Percentiles rank a stretch among this genome's conserved stretches.
These are phyloP conservation scores for Colletotrichum filicis DNA, from an alignment of 2,329 filamentous ascomycete genomes.

Conservation along the genomic window DNA sequence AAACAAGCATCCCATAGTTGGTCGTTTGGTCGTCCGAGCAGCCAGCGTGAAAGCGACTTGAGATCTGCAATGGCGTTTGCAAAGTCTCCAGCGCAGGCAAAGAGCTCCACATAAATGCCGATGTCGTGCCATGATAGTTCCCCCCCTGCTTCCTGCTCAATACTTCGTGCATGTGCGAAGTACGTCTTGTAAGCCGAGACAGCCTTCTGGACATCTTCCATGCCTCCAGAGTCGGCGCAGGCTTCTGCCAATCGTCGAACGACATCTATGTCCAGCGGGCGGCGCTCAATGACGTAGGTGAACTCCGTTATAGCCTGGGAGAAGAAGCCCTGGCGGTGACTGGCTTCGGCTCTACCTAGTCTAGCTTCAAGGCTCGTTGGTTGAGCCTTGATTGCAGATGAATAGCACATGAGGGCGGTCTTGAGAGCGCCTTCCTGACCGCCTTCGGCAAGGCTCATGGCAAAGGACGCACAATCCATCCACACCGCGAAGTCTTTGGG, in stretches of 20 bases:
- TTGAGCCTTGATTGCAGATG: conserved; percentile 68
- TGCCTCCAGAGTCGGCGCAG: conserved; percentile 62
- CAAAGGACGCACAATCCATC: conserved; percentile 69
- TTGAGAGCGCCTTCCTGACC: conserved; percentile 62
- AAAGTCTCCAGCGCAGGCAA: conserved; percentile 72
- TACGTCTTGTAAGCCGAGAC: conserved; percentile 60
- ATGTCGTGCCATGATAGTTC: conserved; percentile 81
- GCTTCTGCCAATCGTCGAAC: conserved; percentile 68
- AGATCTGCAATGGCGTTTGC: conserved; percentile 75
- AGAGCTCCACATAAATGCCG: conserved; percentile 86
- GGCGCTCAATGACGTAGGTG: conserved; percentile 61
- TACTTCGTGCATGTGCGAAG: conserved; percentile 54
- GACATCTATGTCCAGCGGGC: conserved; percentile 64
- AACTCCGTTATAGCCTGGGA: conserved; percentile 68
- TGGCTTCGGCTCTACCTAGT: conserved; percentile 68
- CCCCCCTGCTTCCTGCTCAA: conserved; percentile 41
- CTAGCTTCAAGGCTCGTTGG: conserved; percentile 67
- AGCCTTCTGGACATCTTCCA: conserved; percentile 53
- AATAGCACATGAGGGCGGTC: conserved; percentile 69
- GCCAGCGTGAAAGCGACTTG: conserved; percentile 81
- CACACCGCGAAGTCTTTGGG: conserved; percentile 70
- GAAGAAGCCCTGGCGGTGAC: conserved; percentile 65
- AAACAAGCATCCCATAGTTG: conserved; percentile 75
- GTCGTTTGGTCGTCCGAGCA: conserved; percentile 80
- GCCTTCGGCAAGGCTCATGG: conserved; percentile 59